Percentiles rank a stretch among this genome's conserved stretches.
These are phyloP conservation scores for Fusarium duplospermum DNA, from an alignment of 2,329 filamentous ascomycete genomes.

Conservation along the genomic window DNA sequence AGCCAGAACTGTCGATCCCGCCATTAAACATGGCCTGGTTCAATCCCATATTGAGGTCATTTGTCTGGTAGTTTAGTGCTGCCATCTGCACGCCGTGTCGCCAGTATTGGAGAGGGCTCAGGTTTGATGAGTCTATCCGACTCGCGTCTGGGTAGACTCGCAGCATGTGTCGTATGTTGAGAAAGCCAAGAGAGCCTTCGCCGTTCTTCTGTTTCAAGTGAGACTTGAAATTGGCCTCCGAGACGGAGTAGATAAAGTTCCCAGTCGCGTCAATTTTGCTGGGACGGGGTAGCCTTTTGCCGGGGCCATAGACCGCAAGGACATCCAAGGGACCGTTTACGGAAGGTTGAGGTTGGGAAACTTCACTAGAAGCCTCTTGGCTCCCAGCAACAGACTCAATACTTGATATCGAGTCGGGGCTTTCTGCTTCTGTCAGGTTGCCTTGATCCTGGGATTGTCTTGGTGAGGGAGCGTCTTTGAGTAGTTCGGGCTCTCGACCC, in stretches of 20 bases:
- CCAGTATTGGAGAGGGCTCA: conserved; percentile 18
- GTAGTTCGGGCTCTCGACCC: neutral
- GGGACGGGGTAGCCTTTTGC: neutral
- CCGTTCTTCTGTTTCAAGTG: neutral
- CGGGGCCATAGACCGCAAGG: conserved; percentile 22
- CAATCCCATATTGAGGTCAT: conserved; percentile 3
- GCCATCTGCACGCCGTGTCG: conserved; percentile 22
- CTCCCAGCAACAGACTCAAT: neutral
- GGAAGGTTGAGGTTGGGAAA: neutral
- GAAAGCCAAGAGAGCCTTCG: neutral
- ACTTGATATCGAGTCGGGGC: neutral
- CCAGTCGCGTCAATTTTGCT: neutral
- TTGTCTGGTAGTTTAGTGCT: conserved; percentile 27
- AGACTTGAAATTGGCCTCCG: conserved; percentile 9
- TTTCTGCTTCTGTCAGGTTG: neutral
- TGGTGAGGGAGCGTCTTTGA: neutral
- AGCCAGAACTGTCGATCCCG: neutral
- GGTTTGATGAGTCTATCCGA: conserved; percentile 27
- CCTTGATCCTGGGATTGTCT: neutral
- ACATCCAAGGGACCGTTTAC: neutral
- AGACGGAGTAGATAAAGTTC: conserved; percentile 25
- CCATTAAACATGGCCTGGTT: conserved; percentile 20
- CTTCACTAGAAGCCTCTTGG: neutral
- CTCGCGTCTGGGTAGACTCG: conserved; percentile 26
- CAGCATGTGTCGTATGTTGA: conserved; percentile 1